Evolutionary conservation across 1,284 basidiomycete species (phyloP), one percentile per base, ranked within the genome.

Genomic region (Xanthoconium separans): DNA sequence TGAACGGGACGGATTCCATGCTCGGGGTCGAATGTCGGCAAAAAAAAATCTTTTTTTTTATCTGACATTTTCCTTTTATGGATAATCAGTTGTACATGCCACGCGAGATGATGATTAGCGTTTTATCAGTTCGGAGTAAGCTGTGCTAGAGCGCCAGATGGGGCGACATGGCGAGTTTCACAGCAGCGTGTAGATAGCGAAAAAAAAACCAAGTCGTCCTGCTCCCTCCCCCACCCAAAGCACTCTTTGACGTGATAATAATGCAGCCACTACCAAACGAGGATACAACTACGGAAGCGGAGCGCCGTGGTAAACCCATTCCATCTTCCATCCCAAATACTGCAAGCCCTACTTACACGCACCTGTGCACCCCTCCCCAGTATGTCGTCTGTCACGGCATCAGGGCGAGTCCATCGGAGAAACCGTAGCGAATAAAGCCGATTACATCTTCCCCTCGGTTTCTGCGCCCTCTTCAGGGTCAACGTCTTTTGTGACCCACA

Each of bases 391-490:
- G 46, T 76, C 75, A 83, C 50, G 76, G 76, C 78, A 83, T 79
- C 55, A 84, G 62, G 20, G 75, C 72, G 62, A 83, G 71, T 6
- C 78, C 77, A 64, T 86, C 84, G 30, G 57, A 58, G 57, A 77
- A 82, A 13, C 77, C 81, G 61, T 77, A 76, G 52, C 80, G 73
- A 40, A 77, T 73, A 69, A 85, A 82, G 3, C 78, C 76, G n/a
- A 79, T 66, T n/a, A 80, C 72, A 54, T 82, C 79, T 44, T 79
- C 78, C 33, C 75, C 71, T 37, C 69, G 71, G 54, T 63, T 62
- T 51, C 80, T 82, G 57, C 15, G 4, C 9, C 39, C 43, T 44
- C 3, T 31, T 51, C 63, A 59, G 62, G 61, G 50, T 68, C 63
- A 58, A 31, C 39, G 10, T 34, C 12, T 20, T 31, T 27, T 33